These are phyloP conservation scores for Phytophthora palmivora DNA, from an alignment of 352 stramenopile species.

Conservation along the genomic window DNA sequence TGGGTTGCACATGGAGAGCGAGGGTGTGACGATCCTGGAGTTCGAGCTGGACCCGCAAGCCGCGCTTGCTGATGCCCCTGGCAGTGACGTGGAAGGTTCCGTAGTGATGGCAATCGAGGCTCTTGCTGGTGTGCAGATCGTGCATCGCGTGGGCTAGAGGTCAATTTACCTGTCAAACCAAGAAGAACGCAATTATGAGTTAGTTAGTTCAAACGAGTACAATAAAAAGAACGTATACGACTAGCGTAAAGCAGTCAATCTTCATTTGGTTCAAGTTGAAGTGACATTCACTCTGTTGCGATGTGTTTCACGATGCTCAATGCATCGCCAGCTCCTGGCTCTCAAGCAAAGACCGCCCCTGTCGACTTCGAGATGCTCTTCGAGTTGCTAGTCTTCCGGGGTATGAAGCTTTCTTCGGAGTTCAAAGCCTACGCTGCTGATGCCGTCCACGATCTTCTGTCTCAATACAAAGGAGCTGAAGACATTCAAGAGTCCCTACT, in stretches of 20 bases:
- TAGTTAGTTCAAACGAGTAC: conserved; percentile 46
- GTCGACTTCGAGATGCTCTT: conserved; percentile 31
- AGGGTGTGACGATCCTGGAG: conserved; percentile 76
- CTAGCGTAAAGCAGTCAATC: no score
- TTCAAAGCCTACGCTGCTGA: conserved; percentile 8
- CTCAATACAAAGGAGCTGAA: background rate
- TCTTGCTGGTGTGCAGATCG: conserved; percentile 48
- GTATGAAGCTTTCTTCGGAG: conserved; percentile 12
- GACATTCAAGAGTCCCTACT: background rate
- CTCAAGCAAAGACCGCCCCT: no score
- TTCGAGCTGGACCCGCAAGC: conserved; percentile 70
- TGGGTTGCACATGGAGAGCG: conserved; percentile 75
- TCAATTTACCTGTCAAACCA: conserved; percentile 21
- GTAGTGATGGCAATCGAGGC: conserved; percentile 56
- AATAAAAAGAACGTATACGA: conserved; percentile 38
- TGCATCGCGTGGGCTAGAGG: conserved; percentile 45
- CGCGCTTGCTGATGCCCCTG: conserved; percentile 29
- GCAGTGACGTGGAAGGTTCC: conserved; percentile 32
- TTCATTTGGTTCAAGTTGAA: conserved; percentile 17
- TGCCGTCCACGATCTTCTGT: background rate
- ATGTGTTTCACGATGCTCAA: conserved; percentile 10
- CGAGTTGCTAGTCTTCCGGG: conserved; percentile 9
- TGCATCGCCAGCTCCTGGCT: background rate
- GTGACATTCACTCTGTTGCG: conserved; percentile 31
- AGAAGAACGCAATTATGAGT: conserved; percentile 37